Evolutionary conservation across 140 eudicot species (phyloP).

Genomic region (Oenanthe javanica): DNA sequence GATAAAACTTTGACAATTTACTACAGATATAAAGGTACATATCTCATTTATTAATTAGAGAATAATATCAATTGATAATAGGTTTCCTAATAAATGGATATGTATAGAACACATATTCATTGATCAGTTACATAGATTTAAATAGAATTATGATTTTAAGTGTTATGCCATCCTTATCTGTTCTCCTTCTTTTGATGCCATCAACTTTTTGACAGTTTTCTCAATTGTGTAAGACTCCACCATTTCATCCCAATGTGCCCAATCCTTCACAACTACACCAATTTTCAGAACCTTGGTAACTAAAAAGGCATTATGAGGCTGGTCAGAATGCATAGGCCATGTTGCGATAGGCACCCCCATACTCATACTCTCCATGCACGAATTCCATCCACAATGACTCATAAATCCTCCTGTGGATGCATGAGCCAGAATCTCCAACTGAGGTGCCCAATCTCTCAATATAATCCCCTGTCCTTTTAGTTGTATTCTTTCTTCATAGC

Average conservation of each 20-base stretch:
- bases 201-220: conserved; percentile 25
- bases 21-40: too few species aligned
- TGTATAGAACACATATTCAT: too few species aligned
- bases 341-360: conserved; percentile 51
- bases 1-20: too few species aligned
- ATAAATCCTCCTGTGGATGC: conserved; percentile 36
- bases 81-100: too few species aligned
- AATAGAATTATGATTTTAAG: too few species aligned
- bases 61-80: too few species aligned
- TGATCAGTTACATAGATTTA: too few species aligned
- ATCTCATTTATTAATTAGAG: too few species aligned
- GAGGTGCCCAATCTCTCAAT: conserved; percentile 54
- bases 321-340: conserved; percentile 59
- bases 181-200: conserved; percentile 29
- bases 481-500: conserved; percentile 37
- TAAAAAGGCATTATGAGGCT: conserved; percentile 34
- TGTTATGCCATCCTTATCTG: conserved; percentile 19
- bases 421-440: conserved; percentile 40
- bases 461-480: conserved; percentile 23
- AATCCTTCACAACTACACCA: conserved; percentile 28
- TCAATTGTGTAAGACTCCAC: conserved; percentile 20
- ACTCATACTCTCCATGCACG: conserved; percentile 34
- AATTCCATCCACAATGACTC: conserved; percentile 59
- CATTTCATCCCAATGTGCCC: conserved; percentile 24
- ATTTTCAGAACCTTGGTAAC: conserved; percentile 24